Percentiles rank a stretch among this genome's conserved stretches.
phyloP scores from a whole-genome alignment of 2,329 filamentous ascomycete genomes.

The Nigrospora sphaerica region DNA sequence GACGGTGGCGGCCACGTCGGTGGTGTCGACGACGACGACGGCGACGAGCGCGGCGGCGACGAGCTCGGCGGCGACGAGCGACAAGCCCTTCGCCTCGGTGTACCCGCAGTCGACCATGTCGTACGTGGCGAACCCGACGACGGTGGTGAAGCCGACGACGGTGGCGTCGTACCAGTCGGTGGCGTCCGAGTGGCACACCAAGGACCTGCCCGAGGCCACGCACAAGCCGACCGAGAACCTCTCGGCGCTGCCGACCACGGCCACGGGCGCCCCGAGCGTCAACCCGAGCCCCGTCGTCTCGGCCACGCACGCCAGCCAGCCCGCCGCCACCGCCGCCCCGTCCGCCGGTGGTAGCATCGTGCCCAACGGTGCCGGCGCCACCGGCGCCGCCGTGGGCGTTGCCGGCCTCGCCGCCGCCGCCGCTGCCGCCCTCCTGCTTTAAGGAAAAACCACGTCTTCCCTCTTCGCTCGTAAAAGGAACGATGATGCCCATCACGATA shows the following conservation, averaged over 20 bases:
- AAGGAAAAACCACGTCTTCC: too few species aligned
- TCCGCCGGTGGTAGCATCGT: not conserved
- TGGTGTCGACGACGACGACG: not conserved
- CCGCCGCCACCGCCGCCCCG: not conserved
- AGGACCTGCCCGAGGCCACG: conserved; percentile 1
- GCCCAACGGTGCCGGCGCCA: not conserved
- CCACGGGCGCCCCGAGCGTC: not conserved
- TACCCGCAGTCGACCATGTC: not conserved
- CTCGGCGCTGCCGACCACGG: not conserved
- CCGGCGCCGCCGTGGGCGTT: too few species aligned
- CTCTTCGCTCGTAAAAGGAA: too few species aligned
- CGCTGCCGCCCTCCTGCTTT: too few species aligned
- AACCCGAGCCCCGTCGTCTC: not conserved
- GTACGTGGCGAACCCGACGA: conserved; percentile 1
- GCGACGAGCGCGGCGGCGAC: too few species aligned
- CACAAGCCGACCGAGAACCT: not conserved
- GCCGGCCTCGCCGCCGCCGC: too few species aligned
- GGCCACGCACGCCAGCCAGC: not conserved
- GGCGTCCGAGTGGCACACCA: not conserved
- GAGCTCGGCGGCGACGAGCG: not conserved
- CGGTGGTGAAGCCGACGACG: not conserved
- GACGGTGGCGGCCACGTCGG: not conserved
- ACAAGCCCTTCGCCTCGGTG: not conserved
- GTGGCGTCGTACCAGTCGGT: not conserved
- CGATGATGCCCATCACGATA: too few species aligned